Evolutionary conservation across 768 basidiomycete species (phyloP), one percentile per base, ranked within the genome.

Genomic region (Pleurotus sapidus): DNA sequence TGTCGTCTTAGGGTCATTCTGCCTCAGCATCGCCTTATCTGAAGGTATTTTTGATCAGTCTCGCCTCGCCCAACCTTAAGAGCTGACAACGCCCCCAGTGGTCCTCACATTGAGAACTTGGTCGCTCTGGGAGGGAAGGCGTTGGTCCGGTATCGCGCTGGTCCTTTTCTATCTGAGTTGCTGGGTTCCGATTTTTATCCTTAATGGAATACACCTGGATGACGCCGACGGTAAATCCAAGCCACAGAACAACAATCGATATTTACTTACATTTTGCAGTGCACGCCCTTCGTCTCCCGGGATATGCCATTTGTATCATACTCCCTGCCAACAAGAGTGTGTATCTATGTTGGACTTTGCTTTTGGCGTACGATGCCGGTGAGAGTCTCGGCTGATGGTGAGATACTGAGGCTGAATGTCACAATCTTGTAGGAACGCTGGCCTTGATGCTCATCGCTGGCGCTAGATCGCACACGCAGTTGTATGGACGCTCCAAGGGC

Each of bases 321-420:
- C 14, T 11, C 4, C 37, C 24, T 9, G 51, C 37, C 5, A 37
- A 53, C 20, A 43, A n/a, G 17, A 53, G 24, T n/a, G 11, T 53
- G n/a, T 53, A 53, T 23, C 17, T 53, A 8, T 53, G 37, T 39
- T 53, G 51, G 51, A 39, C 37, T n/a, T n/a, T 53, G 17, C 14
- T 53, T n/a, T 39, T 53, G 51, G 51, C 40, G 14, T 53, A 18
- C 27, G 51, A 53, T 39, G 37, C n/a, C 3, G 51, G 51, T 53
- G 34, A 30, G 30, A 11, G 30, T 30, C 30, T 30, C 30, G 11
- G 11, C 11, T 30, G 30, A 11, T 11, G 8, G 30, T 20, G 20
- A 20, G 20, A 30, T 11, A 30, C 8, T 30, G 30, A 30, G 30
- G 30, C 30, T 30, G 8, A 30, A 8, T 30, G 20, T 20, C 20